Percentiles rank a stretch among this genome's conserved stretches.
phyloP scores from a whole-genome alignment of 202 grass and related monocot genomes.

The Schoenoplectus triqueter region DNA sequence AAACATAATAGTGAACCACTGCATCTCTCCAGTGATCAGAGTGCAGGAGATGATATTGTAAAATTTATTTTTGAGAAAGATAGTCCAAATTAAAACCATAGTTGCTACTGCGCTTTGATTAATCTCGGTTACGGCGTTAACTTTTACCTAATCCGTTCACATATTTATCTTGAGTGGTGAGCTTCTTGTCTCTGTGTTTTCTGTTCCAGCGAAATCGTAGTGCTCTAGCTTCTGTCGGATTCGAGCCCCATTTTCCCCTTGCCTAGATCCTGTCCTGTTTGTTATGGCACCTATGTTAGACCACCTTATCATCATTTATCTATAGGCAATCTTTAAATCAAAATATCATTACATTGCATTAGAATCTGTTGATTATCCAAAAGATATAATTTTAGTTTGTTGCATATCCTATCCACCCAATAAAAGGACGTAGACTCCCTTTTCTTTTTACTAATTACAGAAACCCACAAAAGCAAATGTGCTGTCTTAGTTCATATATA shows the following conservation, averaged over 20 bases:
- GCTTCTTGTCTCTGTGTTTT: conserved; percentile 24
- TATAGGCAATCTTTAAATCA: not conserved
- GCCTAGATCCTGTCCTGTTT: conserved; percentile 13
- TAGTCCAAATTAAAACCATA: not conserved
- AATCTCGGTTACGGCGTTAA: conserved; percentile 35
- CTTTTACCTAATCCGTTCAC: conserved; percentile 37
- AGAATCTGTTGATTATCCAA: not conserved
- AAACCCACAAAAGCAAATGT: not conserved
- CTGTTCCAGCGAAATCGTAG: not conserved
- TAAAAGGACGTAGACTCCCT: not conserved
- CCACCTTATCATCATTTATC: not conserved
- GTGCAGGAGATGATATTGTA: not conserved
- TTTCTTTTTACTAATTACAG: not conserved
- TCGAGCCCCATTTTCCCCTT: conserved; percentile 10
- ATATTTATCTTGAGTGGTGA: conserved; percentile 34
- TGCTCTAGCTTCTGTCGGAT: conserved; percentile 26
- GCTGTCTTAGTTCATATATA: not conserved
- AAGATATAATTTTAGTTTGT: not conserved
- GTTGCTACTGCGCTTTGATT: conserved; percentile 10
- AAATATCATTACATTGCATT: not conserved
- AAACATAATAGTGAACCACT: not conserved
- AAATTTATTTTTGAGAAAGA: too few species aligned
- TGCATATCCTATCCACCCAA: not conserved
- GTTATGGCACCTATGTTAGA: not conserved
- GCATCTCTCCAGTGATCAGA: not conserved